Evolutionary conservation across 306 rosid species (phyloP), one percentile per base, ranked within the genome.

Genomic region (Sechiopsis laciniata): DNA sequence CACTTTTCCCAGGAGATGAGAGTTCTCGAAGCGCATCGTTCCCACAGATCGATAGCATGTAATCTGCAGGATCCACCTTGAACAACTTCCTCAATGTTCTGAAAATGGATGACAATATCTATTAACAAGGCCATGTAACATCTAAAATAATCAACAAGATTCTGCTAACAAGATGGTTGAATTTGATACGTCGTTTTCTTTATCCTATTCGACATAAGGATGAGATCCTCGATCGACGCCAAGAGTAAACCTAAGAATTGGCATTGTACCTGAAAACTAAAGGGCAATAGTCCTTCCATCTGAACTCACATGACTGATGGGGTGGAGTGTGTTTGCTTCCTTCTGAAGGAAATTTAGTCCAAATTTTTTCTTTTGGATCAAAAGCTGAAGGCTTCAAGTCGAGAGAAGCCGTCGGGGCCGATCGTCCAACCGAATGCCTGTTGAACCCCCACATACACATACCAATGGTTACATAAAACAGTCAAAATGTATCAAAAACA

Each of bases 211-310:
- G 2, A 63, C 3, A 8, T 0, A 40, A 63, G 1, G 7, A 60
- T 0, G 2, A 12, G 53, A 48, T 5, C 15, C 15, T 7, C 10
- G 13, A 6, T n/a, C n/a, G 19, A n/a, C 9, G 24, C 5, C 4
- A 15, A 65, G 5, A 5, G 54, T 12, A 42, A 5, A 42, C 32
- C 8, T 9, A 65, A 14, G 56, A 67, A 40, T 64, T 19, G 55
- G 37, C 37, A 40, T 55, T 73, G 17, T 48, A 91, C 96, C 96
- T 90, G 85, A 93, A 93, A 65, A 93, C 98, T 72, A 93, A 84
- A 0, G 98, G 98, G 78, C 98, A 90, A 73, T 90, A 93, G 75
- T 93, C 98, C 85, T 93, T 93, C 98, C 98, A 93, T 80, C 74
- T 90, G 51, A 93, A 93, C 75, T 93, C 98, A 76, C 82, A 73